Percentiles rank a stretch among this genome's conserved stretches.
Conservation (phyloP, 1,284 basidiomycete species). For the Microbotryum silenes-acaulis region DNA sequence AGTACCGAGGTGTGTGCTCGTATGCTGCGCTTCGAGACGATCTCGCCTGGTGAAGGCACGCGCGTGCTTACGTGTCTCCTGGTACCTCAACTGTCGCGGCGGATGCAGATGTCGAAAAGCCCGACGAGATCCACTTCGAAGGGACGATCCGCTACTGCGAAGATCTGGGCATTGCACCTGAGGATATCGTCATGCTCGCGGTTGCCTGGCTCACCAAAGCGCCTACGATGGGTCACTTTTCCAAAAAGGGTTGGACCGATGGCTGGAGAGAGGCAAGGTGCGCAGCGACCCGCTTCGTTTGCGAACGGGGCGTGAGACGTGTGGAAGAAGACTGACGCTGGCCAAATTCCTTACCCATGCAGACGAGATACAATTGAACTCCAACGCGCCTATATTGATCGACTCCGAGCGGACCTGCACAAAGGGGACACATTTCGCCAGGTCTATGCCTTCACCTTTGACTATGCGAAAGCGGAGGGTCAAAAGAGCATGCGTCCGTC, state of each 20-base stretch:
- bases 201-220: conserved; percentile 70
- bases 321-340: conserved; percentile 46
- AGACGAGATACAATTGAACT: conserved; percentile 63
- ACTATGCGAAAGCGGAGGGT: conserved; percentile 70
- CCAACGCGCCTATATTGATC: conserved; percentile 57
- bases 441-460: conserved; percentile 84
- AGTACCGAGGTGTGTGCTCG: conserved; percentile 59
- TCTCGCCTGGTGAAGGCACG: neutral
- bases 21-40: neutral
- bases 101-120: conserved; percentile 43
- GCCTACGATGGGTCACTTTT: conserved; percentile 66
- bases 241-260: conserved; percentile 63
- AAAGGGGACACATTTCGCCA: conserved; percentile 71
- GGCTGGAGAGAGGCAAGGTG: conserved; percentile 57
- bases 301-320: conserved; percentile 35
- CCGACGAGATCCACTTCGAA: conserved; percentile 56
- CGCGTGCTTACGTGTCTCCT: conserved; percentile 1
- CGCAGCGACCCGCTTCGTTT: neutral
- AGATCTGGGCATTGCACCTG: conserved; percentile 60
- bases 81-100: neutral
- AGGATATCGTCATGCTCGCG: conserved; percentile 67
- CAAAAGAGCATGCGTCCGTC: conserved; percentile 46
- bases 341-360: neutral
- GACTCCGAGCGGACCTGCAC: conserved; percentile 57
- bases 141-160: conserved; percentile 66